phyloP scores from a whole-genome alignment of 1,284 basidiomycete genomes.

The Marasmius tenuissimus region DNA sequence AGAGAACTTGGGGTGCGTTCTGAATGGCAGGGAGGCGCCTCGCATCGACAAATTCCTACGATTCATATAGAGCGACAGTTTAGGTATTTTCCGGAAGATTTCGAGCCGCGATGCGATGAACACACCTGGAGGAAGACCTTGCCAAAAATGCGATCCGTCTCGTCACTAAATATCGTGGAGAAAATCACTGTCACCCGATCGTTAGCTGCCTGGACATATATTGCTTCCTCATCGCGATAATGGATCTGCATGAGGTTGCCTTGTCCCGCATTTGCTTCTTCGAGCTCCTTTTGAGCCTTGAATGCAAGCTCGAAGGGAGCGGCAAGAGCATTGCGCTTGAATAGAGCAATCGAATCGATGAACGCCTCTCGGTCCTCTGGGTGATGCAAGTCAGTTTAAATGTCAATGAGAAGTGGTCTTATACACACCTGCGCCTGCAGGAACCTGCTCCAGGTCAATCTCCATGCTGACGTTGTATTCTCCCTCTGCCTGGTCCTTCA shows the following conservation, averaged over 20 bases:
- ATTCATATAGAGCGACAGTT: neutral
- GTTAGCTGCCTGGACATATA: conserved; percentile 90
- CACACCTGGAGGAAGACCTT: conserved; percentile 95
- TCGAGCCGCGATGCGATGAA: conserved; percentile 6
- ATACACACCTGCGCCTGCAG: conserved; percentile 74
- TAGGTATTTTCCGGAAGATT: neutral
- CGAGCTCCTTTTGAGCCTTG: conserved; percentile 82
- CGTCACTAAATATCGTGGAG: conserved; percentile 95
- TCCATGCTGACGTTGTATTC: conserved; percentile 90
- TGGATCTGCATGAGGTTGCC: conserved; percentile 92
- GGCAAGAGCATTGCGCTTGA: conserved; percentile 94
- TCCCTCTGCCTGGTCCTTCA: conserved; percentile 66
- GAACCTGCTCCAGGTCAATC: conserved; percentile 87
- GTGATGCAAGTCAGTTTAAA: neutral
- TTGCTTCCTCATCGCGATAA: conserved; percentile 96
- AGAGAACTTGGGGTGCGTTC: conserved; percentile 97
- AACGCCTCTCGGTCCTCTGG: conserved; percentile 80
- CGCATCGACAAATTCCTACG: conserved; percentile 97
- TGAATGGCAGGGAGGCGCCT: conserved; percentile 91
- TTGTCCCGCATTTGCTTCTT: conserved; percentile 61
- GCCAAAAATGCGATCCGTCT: conserved; percentile 96
- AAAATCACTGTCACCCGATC: conserved; percentile 99
- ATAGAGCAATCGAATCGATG: conserved; percentile 79
- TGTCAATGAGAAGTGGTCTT: neutral
- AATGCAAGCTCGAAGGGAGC: conserved; percentile 95